Evolutionary conservation across 225 moss, liverwort and hornwort species (phyloP).

Genomic region (Asterella californica): DNA sequence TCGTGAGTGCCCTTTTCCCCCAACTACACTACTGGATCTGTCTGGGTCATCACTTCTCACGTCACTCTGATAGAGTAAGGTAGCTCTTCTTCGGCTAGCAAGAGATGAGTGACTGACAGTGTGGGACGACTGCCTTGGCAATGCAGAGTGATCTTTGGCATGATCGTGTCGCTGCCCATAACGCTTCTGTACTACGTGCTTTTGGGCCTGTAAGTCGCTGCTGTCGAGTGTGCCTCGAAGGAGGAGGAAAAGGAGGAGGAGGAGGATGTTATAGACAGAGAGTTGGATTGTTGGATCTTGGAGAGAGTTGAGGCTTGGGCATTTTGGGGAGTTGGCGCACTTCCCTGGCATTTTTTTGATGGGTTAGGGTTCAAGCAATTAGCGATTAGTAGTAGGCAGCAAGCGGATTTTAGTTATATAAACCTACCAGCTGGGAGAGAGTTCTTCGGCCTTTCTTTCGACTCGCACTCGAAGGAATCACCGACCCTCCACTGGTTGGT

Average conservation of each 20-base stretch:
- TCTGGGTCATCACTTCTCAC: background rate
- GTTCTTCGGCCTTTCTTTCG: background rate
- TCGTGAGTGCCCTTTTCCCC: conserved; percentile 42
- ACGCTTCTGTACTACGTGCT: conserved; percentile 45
- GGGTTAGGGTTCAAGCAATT: conserved; percentile 24
- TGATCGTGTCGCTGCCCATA: conserved; percentile 46
- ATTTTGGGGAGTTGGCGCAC: background rate
- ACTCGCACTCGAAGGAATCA: background rate
- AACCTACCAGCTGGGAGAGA: conserved; percentile 8
- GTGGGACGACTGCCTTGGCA: background rate
- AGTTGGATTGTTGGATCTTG: conserved; percentile 16
- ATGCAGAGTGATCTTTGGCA: conserved; percentile 54
- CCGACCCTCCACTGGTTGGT: conserved; percentile 5
- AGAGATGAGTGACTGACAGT: background rate
- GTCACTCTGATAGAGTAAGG: background rate
- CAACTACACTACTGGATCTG: background rate
- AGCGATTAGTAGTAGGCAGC: conserved; percentile 23
- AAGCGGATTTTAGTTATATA: conserved; percentile 28
- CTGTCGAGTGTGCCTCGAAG: background rate
- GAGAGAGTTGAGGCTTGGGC: conserved; percentile 1
- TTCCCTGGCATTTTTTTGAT: conserved; percentile 29
- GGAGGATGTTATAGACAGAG: conserved; percentile 1
- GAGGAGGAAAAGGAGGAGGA: too few relatives aligned
- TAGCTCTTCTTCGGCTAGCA: background rate
- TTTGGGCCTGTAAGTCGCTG: conserved; percentile 34